phyloP scores from a whole-genome alignment of 495 filamentous ascomycete genomes.

The Aspergillus bridgeri region DNA sequence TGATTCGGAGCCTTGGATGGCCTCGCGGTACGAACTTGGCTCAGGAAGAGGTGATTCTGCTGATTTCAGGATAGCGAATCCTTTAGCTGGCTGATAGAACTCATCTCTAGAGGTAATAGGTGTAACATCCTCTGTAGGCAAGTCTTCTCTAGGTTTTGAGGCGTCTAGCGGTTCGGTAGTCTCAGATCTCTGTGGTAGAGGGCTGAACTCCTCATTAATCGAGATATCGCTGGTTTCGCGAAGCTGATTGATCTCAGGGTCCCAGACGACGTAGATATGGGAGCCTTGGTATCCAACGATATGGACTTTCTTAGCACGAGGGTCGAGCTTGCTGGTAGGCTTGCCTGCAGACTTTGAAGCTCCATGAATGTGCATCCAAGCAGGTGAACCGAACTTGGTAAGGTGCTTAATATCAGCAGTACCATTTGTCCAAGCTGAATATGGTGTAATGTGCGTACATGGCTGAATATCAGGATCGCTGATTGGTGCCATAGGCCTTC shows the following conservation, averaged over 20 bases:
- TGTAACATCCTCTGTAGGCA: not conserved
- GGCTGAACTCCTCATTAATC: slow-evolving; percentile 1
- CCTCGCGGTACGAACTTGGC: not conserved
- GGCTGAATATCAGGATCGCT: not conserved
- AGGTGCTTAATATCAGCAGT: not conserved
- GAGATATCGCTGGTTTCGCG: not conserved
- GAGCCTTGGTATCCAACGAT: not conserved
- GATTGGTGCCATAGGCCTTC: not conserved
- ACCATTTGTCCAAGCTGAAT: slow-evolving; percentile 1
- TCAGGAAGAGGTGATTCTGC: not conserved
- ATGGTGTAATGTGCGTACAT: not conserved
- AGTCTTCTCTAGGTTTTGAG: not conserved
- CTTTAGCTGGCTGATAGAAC: not conserved
- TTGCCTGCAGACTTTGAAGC: not conserved
- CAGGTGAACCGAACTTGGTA: slow-evolving; percentile 2
- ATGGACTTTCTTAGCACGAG: not conserved
- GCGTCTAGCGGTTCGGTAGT: not conserved
- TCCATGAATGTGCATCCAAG: not conserved
- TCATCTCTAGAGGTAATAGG: not conserved
- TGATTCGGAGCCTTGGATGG: not conserved
- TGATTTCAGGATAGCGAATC: slow-evolving; percentile 1
- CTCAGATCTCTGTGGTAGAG: not conserved
- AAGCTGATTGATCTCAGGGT: slow-evolving; percentile 3
- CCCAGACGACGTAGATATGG: not conserved
- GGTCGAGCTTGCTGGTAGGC: not conserved